Evolutionary conservation across 768 basidiomycete genomes (phyloP).

Genomic region (Glaciozyma martinii): DNA sequence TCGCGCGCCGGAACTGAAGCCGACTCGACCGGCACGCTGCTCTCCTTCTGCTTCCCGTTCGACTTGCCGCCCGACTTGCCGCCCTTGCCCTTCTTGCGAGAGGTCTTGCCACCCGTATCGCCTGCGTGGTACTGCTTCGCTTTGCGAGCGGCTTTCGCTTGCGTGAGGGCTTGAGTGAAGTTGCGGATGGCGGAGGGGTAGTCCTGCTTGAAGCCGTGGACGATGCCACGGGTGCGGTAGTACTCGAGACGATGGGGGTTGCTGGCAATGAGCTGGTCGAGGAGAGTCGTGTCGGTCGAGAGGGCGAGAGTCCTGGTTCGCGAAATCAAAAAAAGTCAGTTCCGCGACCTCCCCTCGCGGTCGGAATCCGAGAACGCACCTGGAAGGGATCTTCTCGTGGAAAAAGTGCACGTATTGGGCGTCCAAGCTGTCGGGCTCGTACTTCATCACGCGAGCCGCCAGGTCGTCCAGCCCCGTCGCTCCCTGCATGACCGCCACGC

Average conservation of each 20-base stretch:
- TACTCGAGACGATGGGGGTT: conserved; percentile 73
- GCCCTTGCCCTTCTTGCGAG: conserved; percentile 48
- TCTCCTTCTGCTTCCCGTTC: not conserved
- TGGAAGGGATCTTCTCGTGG: conserved; percentile 87
- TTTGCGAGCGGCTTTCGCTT: conserved; percentile 63
- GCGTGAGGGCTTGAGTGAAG: conserved; percentile 69
- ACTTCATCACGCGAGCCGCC: conserved; percentile 73
- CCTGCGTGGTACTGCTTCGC: conserved; percentile 37
- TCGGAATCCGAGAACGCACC: conserved; percentile 46
- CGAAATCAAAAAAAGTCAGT: not conserved
- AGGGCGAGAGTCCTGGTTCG: conserved; percentile 70
- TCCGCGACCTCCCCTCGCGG: not conserved
- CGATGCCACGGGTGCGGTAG: conserved; percentile 79
- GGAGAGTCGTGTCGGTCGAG: conserved; percentile 63
- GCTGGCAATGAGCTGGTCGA: conserved; percentile 66
- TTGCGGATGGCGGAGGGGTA: conserved; percentile 64
- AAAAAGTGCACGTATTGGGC: conserved; percentile 88
- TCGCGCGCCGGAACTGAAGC: conserved; percentile 16
- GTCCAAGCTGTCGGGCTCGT: conserved; percentile 65
- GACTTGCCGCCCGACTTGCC: not conserved
- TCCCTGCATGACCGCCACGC: conserved; percentile 92
- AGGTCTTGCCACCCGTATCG: conserved; percentile 41
- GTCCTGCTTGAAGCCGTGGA: conserved; percentile 80
- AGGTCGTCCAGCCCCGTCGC: conserved; percentile 86
- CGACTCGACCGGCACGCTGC: not conserved